Evolutionary conservation across 306 rosid genomes (phyloP).

Genomic region (Dryas octopetala): DNA sequence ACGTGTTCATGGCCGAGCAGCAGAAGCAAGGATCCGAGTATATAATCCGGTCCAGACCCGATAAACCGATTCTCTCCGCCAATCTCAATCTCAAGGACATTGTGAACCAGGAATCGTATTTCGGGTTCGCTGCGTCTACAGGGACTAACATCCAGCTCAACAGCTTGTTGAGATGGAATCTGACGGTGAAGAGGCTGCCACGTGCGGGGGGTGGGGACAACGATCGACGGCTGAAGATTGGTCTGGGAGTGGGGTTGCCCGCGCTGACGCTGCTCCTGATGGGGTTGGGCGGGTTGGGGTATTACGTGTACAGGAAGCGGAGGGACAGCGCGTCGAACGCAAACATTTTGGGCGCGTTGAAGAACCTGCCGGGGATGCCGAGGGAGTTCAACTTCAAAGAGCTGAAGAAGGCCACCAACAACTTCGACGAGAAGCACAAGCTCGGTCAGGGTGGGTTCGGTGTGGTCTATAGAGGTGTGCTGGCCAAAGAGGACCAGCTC

Average conservation of each 20-base stretch:
- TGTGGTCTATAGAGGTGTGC: slow-evolving; percentile 54
- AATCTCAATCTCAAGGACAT: slow-evolving; percentile 30
- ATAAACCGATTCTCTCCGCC: slow-evolving; percentile 34
- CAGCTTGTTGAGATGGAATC: slow-evolving; percentile 65
- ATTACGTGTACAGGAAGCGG: slow-evolving; percentile 19
- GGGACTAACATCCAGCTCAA: slow-evolving; percentile 48
- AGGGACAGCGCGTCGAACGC: slow-evolving; percentile 25
- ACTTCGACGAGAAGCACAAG: slow-evolving; percentile 54
- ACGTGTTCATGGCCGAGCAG: slow-evolving; percentile 47
- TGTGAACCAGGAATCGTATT: slow-evolving; percentile 40
- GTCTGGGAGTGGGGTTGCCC: slow-evolving; percentile 49
- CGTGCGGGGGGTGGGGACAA: not conserved
- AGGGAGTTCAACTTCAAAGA: slow-evolving; percentile 56
- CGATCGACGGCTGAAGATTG: slow-evolving; percentile 21
- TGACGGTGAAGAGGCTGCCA: slow-evolving; percentile 46
- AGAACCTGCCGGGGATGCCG: slow-evolving; percentile 71
- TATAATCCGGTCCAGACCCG: slow-evolving; percentile 35
- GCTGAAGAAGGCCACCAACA: slow-evolving; percentile 66
- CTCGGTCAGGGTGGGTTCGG: slow-evolving; percentile 79
- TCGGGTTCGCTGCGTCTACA: slow-evolving; percentile 75
- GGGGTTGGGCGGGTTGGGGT: slow-evolving; percentile 19
- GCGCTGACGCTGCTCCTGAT: slow-evolving; percentile 13
- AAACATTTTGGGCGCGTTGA: slow-evolving; percentile 55
- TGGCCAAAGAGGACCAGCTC: slow-evolving; percentile 36
- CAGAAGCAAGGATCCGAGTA: not conserved